phyloP scores from a whole-genome alignment of 2,329 filamentous ascomycete genomes.

The Pseudogymnoascus verrucosus region DNA sequence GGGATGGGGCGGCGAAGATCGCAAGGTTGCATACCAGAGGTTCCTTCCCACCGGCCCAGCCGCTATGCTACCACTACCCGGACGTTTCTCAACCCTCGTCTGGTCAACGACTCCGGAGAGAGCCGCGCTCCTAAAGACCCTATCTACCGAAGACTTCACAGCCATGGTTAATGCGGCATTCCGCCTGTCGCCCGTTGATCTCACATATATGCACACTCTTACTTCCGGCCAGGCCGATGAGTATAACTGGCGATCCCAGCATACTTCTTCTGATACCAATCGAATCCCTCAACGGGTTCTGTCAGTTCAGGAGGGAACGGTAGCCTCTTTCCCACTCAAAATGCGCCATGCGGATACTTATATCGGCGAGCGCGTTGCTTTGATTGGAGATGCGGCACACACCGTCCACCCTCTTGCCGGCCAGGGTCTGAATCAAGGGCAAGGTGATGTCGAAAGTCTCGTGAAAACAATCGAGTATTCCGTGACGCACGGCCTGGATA shows the following conservation, averaged over 20 bases:
- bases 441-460: constrained; percentile 79
- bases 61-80: constrained; percentile 82
- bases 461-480: constrained; percentile 67
- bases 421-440: constrained; percentile 88
- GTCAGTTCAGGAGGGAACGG: constrained; percentile 66
- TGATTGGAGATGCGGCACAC: constrained; percentile 91
- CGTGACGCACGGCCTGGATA: constrained; percentile 75
- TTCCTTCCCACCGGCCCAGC: constrained; percentile 90
- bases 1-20: constrained; percentile 44
- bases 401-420: constrained; percentile 91
- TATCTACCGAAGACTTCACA: constrained; percentile 65
- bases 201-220: constrained; percentile 71
- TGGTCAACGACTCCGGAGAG: constrained; percentile 87
- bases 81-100: constrained; percentile 74
- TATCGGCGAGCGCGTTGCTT: constrained; percentile 77
- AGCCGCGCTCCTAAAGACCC: constrained; percentile 69
- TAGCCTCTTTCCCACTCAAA: constrained; percentile 86
- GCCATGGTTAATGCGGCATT: constrained; percentile 93
- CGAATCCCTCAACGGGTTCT: constrained; percentile 58
- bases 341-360: constrained; percentile 94
- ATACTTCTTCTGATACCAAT: constrained; percentile 50
- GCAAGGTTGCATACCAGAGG: constrained; percentile 82
- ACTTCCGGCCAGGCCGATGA: constrained; percentile 59
- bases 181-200: constrained; percentile 67
- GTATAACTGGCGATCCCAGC: constrained; percentile 70